Evolutionary conservation across 768 basidiomycete species (phyloP), one percentile per base, ranked within the genome.

Genomic region (Sistotremastrum suecicum): DNA sequence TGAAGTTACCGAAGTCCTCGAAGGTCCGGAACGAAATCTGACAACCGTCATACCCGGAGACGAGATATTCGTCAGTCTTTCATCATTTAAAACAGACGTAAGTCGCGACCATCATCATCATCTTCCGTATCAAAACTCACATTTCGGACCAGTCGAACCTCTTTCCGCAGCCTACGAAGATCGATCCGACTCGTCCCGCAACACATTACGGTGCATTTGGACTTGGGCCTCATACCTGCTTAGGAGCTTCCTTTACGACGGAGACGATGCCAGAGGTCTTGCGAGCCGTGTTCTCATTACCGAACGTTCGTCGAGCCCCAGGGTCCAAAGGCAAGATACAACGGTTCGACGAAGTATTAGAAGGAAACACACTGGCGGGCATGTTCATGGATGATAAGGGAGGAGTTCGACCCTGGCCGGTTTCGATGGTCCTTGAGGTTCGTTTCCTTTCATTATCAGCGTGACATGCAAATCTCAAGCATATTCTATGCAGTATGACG

Each of bases 271-370:
- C 67, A 28, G 70, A 80, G 52, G 72, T 76, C 10, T 61, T 88
- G 11, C 75, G 76, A n/a, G 78, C 72, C 3, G 63, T 88, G 28
- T 78, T 78, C 49, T 68, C 67, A 34, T 67, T 74, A 38, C 62
- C 70, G 30, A 76, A 76, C 43, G 51, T 88, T 39, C 66, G 70
- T 34, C 78, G 82, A 40, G 83, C 76, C 3, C 82, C 81, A 1
- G 79, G 78, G 1, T 66, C 71, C 41, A 83, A 80, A 4, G 86
- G 86, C 0, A 51, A 47, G 9, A 71, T 89, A 34, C 70, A 71
- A 47, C 67, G 78, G 74, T 72, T 46, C 45, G 62, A 54, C 3
- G 8, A 6, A 34, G 12, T n/a, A 33, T 9, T 2, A 34, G 34
- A 5, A 40, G 38, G 3, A 62, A 66, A 36, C 63, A 70, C 39